Evolutionary conservation across 1,284 basidiomycete genomes (phyloP), one percentile per base, ranked within the genome.

Genomic region (Xerocomus tenax): DNA sequence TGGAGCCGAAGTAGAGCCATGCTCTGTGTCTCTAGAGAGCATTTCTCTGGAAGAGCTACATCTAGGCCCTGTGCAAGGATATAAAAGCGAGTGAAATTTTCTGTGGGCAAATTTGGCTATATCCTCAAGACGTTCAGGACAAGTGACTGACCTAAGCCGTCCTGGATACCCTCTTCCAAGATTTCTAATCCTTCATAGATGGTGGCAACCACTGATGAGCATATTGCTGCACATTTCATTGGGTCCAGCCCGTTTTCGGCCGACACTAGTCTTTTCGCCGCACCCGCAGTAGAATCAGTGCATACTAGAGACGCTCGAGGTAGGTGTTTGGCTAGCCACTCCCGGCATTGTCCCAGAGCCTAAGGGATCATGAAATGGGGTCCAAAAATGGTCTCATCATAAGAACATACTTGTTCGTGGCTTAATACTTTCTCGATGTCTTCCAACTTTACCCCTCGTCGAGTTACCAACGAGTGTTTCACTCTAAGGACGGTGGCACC

Each of bases 331-430:
- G 68, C 60, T 16, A 89, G 62, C 64, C 82, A 89, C 10, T 61
- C 66, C 21, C 69, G 71, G 62, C 86, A 89, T 64, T 89, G 86
- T n/a, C 86, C 86, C 19, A 89, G 65, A 13, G 86, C 86, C 86
- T 89, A 57, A 12, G 35, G 38, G 23, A 43, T 43, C 8, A 47
- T 55, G 36, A 43, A 54, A 53, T 44, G 29, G 41, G 5, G 12
- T 29, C 16, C 7, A 12, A 40, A 13, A 0, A 53, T 3, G 34
- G 16, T 8, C 32, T 28, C 19, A 34, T 23, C 12, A 19, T 25
- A 42, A 39, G 40, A n/a, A 56, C 54, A 36, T 21, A 84, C 85
- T 71, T 88, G 86, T 61, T 87, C 86, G 56, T 88, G 85, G 65
- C 86, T 88, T 56, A 85, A 59, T 10, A 88, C 72, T 47, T 66